Evolutionary conservation across 345 rosid genomes (phyloP), one percentile per base, ranked within the genome.

Genomic region (Pseudoturritis turrita): DNA sequence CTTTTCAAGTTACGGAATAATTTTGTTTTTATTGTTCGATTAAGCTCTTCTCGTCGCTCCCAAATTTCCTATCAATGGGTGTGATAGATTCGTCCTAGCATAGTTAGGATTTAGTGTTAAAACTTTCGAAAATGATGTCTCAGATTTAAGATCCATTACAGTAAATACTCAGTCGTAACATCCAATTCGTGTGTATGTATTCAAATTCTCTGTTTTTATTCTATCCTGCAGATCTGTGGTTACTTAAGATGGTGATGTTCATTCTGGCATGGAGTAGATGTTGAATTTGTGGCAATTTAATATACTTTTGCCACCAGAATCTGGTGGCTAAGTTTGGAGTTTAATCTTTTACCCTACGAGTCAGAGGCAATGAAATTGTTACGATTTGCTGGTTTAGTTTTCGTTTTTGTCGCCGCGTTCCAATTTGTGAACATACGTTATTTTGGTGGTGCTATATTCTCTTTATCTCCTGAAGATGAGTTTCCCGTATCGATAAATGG

Each of bases 351-450:
- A n/a, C 11, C 10, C 80, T 83, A 84, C 83, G 80, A 53, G 31
- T 70, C 68, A 33, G 86, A 82, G 36, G 79, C 80, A 26, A 78
- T 83, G 89, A 87, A 70, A 79, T 64, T 79, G 76, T 74, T 88
- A 18, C 75, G 88, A 81, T 54, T 83, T 56, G 39, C 60, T 64
- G 89, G 79, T 60, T 9, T 78, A 4, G 62, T 71, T 56, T 76
- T 93, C 75, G 63, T 74, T 6, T 51, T 81, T 26, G 40, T 86
- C 49, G 25, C 80, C 18, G 15, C 74, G 47, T 78, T 90, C 81
- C 97, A 86, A 41, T 85, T 53, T 74, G 29, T 89, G 56, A 89
- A 87, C 52, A 82, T 90, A 28, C 93, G 87, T 0, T 76, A 79
- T 19, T 74, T 50, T 53, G 84, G 80, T 40, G 81, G 77, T 53